phyloP scores from a whole-genome alignment of 345 rosid species.

The Cardamine occulta region DNA sequence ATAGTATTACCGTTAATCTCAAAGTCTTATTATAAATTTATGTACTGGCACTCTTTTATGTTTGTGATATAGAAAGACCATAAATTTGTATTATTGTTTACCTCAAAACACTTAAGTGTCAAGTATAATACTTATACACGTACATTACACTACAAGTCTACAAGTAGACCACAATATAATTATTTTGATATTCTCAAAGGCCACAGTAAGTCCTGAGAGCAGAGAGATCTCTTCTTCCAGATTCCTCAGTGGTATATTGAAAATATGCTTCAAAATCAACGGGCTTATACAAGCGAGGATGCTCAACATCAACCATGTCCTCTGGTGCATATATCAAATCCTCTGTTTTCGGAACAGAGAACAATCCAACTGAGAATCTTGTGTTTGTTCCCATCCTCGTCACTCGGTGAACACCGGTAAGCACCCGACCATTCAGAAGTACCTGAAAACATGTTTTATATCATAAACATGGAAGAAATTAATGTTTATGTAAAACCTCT shows the following conservation, averaged over 20 bases:
- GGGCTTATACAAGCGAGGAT: slow-evolving; percentile 39
- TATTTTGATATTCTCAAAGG: slow-evolving; percentile 17
- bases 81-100: neutral
- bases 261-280: slow-evolving; percentile 42
- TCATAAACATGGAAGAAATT: neutral
- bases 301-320: slow-evolving; percentile 39
- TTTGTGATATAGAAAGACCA: neutral
- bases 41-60: too few species aligned
- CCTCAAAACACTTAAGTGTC: too few species aligned
- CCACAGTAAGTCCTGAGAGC: slow-evolving; percentile 45
- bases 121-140: too few species aligned
- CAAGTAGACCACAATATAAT: too few species aligned
- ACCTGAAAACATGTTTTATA: slow-evolving; percentile 36
- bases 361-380: slow-evolving; percentile 43
- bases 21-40: too few species aligned
- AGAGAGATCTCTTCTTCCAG: slow-evolving; percentile 27
- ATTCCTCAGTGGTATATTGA: slow-evolving; percentile 27
- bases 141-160: too few species aligned
- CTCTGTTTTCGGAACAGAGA: slow-evolving; percentile 30
- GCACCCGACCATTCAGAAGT: slow-evolving; percentile 43
- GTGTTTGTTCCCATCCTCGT: slow-evolving; percentile 42
- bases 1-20: neutral
- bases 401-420: slow-evolving; percentile 43
- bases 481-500: too few species aligned
- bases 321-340: slow-evolving; percentile 33